Base-by-base conservation (phyloP, 2,329 filamentous ascomycete species). In the Acephala macrosclerotiorum region DNA sequence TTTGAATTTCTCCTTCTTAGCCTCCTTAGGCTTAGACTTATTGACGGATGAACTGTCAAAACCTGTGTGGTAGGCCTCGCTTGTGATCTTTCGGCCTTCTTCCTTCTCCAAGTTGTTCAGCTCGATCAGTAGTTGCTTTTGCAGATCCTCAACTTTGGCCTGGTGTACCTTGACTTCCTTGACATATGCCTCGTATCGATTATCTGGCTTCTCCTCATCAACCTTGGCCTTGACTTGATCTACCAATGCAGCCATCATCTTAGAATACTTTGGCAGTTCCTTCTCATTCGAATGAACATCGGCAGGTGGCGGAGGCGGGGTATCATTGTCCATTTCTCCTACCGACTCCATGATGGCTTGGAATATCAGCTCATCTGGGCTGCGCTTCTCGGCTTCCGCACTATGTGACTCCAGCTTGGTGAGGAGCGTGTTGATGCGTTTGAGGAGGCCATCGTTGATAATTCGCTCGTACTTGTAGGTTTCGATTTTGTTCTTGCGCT, bases 221-320 rank as follows among this genome's bases (percentile, higher is more conserved):
- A 92, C 89, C 79, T 87, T 85, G 74, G 69, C 69, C 79, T 97
- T 97, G 49, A 98, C 94, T 79, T 97, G 92, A 75, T 99, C 96
- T 22, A 98, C 86, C 73, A 99, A 80, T n/a, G 90, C 89, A n/a
- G 92, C 92, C 91, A 99, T 94, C 96, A 99, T 99, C 83, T 96
- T 93, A 45, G 93, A 96, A 77, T 97, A 99, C 16, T 90, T 91
- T 0, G 92, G 93, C 73, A 92, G 88, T 75, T 85, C 77, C 35
- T 89, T 89, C 72, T 91, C 89, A 62, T 93, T 85, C 49, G 85
- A 84, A 75, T 96, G 91, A 33, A 97, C 91, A 56, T 92, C 94
- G 70, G 89, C 90, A 1, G 94, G 94, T 26, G 91, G 84, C 58
- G 87, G 84, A 9, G 91, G 89, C 3, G 93, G 92, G 68, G 88